phyloP scores from a whole-genome alignment of 108 stramenopile genomes.

The Parietichytrium sp. region DNA sequence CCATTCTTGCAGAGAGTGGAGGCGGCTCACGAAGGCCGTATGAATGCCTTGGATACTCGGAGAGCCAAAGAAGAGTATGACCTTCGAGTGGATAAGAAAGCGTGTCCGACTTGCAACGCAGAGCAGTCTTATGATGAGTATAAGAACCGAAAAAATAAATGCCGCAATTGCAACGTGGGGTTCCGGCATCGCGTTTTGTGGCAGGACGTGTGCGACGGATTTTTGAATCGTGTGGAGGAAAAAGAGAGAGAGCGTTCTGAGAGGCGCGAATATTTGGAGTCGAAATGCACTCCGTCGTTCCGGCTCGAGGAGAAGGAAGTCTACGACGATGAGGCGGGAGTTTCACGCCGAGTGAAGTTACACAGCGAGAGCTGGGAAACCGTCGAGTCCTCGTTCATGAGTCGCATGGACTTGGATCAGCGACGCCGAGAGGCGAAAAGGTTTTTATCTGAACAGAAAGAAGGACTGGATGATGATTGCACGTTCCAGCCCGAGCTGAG shows the following conservation, averaged over 20 bases:
- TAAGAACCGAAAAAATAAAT: constrained; percentile 25
- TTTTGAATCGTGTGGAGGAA: background rate
- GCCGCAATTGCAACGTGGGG: constrained; percentile 26
- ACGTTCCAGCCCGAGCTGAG: background rate
- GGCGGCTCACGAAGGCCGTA: background rate
- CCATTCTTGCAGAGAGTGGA: background rate
- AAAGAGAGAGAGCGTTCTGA: background rate
- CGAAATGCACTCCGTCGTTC: background rate
- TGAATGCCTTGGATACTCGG: background rate
- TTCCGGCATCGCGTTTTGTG: background rate
- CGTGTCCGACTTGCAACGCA: background rate
- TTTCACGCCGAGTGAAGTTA: constrained; percentile 11
- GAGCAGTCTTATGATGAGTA: constrained; percentile 27
- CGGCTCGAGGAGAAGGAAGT: background rate
- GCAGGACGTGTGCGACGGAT: constrained; percentile 27
- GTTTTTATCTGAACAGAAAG: background rate
- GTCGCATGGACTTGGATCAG: background rate
- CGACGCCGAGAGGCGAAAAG: background rate
- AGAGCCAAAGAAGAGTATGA: constrained; percentile 13
- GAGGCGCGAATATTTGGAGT: constrained; percentile 2
- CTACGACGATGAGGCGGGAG: background rate
- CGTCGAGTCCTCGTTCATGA: background rate
- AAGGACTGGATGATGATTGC: background rate
- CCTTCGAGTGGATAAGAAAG: constrained; percentile 17
- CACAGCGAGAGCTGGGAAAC: background rate